Base-by-base conservation (phyloP, 169 alveolate species). In the Babesia gibsoni region DNA sequence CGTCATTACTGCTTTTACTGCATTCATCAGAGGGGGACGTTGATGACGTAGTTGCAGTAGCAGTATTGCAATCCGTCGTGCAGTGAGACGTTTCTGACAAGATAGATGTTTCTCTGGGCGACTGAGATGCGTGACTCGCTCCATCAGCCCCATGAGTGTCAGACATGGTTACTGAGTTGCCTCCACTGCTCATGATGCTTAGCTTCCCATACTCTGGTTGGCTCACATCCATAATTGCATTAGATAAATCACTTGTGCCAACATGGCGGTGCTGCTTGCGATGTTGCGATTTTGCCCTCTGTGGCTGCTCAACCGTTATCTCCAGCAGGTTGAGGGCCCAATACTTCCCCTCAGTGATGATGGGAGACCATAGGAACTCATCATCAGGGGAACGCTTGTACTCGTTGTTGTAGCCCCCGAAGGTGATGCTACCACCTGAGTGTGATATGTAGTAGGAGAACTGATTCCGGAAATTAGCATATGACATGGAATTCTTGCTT, bases 341-440 rank as follows among this genome's bases (percentile, higher is more conserved):
- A 64, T 74, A 74, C 25, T 41, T 36, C 18, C 75, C 64, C 18
- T 66, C 63, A 18, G 33, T 3, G 33, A 32, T 58, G 22, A 74
- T 48, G 36, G 78, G 84, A 10, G 79, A 48, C 72, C 84, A 67
- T 82, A 65, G 52, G 30, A 86, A 67, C 52, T 77, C 89, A 63
- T 81, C 92, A 30, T 59, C 88, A 16, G 82, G 89, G 20, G 86
- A 48, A 43, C 82, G 66, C 49, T 86, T 86, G 39, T 72, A 74
- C 4, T 77, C 75, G 37, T 78, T 78, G 57, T 88, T 84, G 46
- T 68, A 67, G 7, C 92, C 92, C 4, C 92, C 92, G 59, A 88
- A 75, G 23, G 88, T 81, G n/a, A 88, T 66, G 35, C 27, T 79
- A 6, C 92, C 92, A 16, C 86, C 89, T 84, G 36, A 12, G 33